Evolutionary conservation across 2,329 filamentous ascomycete genomes (phyloP), one percentile per base, ranked within the genome.

Genomic region (Colletotrichum trifolii): DNA sequence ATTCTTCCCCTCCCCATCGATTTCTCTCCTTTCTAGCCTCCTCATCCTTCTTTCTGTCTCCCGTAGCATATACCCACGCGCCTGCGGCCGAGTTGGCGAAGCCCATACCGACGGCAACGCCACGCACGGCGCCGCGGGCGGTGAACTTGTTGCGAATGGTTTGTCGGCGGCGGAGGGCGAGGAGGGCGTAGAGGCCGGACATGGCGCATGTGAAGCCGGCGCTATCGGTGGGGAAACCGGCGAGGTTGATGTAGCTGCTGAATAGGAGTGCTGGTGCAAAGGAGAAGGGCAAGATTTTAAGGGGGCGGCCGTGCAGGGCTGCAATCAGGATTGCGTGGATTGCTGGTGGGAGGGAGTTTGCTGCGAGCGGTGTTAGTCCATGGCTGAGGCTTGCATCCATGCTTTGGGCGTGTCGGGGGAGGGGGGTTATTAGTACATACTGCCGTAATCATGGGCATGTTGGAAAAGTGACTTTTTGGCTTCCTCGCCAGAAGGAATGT

Each of bases 241-340:
- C 84, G 7, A 89, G 81, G 73, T 87, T 87, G 71, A 87, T 81
- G 76, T 88, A 89, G 72, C 81, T 83, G 58, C 82, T 79, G 75
- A 88, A 86, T 60, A 87, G 75, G 38, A 88, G 81, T 34, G 84
- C 78, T 33, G 83, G 83, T n/a, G 79, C 75, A 71, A 83, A 81
- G 54, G 80, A 70, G 71, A 87, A 79, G 40, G 85, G 83, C 4
- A 86, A 75, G 11, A 77, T 69, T 69, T 84, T 83, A 53, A 85
- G 73, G 39, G 86, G 86, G 2, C 84, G 83, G 48, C 78, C 79
- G 78, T 88, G 86, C 13, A 87, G 82, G 40, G 85, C 80, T 10
- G 83, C 81, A 64, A 87, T 79, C 45, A 88, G 80, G 49, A 85
- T 87, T 45, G 84, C 85, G 25, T 88, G 80, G 48, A 83, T 81